Evolutionary conservation across 129 eudicot genomes (phyloP).

Genomic region (Cynara cardunculus): DNA sequence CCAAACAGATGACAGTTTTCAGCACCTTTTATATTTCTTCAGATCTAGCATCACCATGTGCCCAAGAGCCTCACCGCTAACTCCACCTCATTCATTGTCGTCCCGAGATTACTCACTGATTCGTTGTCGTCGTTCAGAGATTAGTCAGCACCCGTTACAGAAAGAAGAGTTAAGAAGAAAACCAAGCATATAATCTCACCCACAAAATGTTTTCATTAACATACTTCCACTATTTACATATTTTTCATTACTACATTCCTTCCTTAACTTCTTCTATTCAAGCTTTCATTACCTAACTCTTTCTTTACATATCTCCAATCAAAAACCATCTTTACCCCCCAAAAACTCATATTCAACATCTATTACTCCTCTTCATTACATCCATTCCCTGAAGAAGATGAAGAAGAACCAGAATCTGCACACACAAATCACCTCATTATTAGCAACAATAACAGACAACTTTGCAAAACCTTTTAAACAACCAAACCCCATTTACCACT

Average conservation of each 20-base stretch:
- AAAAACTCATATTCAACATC: background rate
- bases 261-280: background rate
- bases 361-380: background rate
- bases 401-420: background rate
- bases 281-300: background rate
- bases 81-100: too few species aligned
- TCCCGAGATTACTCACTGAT: too few species aligned
- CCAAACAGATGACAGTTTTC: background rate
- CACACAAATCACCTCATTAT: background rate
- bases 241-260: background rate
- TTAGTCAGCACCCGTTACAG: too few species aligned
- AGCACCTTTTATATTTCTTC: background rate
- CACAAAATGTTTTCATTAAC: background rate
- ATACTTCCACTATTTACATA: background rate
- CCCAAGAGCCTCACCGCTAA: too few species aligned
- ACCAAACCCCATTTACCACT: slow-evolving; percentile 36
- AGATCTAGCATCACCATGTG: background rate
- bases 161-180: background rate
- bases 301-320: background rate
- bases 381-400: background rate
- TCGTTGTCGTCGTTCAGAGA: too few species aligned
- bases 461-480: background rate
- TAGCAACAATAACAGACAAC: background rate
- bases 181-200: background rate
- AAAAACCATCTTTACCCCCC: background rate